These are phyloP conservation scores for Corynascus novoguineensis DNA, from an alignment of 495 filamentous ascomycete genomes.

Conservation along the genomic window DNA sequence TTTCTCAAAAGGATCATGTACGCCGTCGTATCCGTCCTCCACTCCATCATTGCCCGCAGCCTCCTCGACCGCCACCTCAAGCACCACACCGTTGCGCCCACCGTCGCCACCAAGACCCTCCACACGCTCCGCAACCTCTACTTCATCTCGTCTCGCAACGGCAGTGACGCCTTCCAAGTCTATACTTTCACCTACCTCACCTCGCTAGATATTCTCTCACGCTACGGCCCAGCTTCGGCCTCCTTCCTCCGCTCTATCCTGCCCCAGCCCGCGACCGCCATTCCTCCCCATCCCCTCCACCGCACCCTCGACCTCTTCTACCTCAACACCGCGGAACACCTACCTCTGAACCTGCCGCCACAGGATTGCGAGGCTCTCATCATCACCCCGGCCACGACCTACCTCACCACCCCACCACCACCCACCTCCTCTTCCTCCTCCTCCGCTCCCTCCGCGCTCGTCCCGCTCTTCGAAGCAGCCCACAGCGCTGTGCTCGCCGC, in stretches of 20 bases:
- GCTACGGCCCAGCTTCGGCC: constrained; percentile 63
- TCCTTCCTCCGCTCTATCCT: constrained; percentile 63
- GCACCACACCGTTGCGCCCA: constrained; percentile 53
- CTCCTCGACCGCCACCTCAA: constrained; percentile 41
- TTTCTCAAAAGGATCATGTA: constrained; percentile 76
- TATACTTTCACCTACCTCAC: constrained; percentile 81
- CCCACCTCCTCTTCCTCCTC: constrained; percentile 49
- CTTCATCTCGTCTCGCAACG: constrained; percentile 78
- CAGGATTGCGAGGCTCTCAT: constrained; percentile 65
- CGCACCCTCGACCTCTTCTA: constrained; percentile 84
- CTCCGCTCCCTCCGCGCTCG: constrained; percentile 42
- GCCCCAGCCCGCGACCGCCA: constrained; percentile 46
- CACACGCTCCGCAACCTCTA: constrained; percentile 76
- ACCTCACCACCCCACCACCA: constrained; percentile 49
- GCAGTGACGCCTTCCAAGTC: constrained; percentile 66
- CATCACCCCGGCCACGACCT: constrained; percentile 66
- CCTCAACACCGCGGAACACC: constrained; percentile 82
- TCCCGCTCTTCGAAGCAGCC: constrained; percentile 85
- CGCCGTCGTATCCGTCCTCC: constrained; percentile 67
- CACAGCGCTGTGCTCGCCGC: constrained; percentile 82
- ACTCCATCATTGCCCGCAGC: constrained; percentile 63
- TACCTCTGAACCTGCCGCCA: constrained; percentile 63
- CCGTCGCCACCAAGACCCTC: constrained; percentile 69
- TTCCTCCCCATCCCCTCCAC: constrained; percentile 71
- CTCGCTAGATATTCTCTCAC: constrained; percentile 80